phyloP scores from a whole-genome alignment of 192 early-diverging fungal species.

The Entophlyctis helioformis region DNA sequence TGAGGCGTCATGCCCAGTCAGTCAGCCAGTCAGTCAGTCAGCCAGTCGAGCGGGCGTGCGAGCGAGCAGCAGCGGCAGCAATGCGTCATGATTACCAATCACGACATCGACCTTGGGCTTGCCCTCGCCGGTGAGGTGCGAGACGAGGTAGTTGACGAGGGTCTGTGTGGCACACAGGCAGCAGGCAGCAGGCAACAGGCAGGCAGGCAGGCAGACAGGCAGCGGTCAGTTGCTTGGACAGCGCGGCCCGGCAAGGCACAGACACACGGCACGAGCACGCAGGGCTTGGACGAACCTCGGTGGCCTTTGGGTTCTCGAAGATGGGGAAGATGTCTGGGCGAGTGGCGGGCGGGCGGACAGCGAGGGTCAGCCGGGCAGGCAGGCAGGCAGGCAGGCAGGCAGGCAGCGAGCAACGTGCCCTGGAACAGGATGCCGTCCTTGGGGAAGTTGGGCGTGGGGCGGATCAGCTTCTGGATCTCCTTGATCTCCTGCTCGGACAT shows the following conservation, averaged over 20 bases:
- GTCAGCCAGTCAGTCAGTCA: too few relatives aligned
- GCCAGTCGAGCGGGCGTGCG: background rate
- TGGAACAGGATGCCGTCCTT: too few relatives aligned
- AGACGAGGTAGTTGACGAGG: slow-evolving; percentile 74
- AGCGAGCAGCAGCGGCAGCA: background rate
- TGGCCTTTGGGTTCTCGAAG: slow-evolving; percentile 88
- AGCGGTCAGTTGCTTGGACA: background rate
- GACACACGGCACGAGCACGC: background rate
- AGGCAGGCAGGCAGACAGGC: background rate
- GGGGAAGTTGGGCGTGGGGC: too few relatives aligned
- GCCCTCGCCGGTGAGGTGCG: slow-evolving; percentile 53
- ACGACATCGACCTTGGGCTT: slow-evolving; percentile 72
- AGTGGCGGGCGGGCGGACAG: too few relatives aligned
- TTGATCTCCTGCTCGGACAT: too few relatives aligned
- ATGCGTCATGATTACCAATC: slow-evolving; percentile 47
- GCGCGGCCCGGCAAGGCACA: background rate
- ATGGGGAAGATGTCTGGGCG: slow-evolving; percentile 78
- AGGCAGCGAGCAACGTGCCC: too few relatives aligned
- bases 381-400: too few relatives aligned
- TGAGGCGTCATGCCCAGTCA: too few relatives aligned
- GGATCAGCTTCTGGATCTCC: too few relatives aligned
- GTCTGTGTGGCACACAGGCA: slow-evolving; percentile 18
- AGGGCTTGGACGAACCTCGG: slow-evolving; percentile 38
- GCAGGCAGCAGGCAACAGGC: background rate
- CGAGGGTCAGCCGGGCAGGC: too few relatives aligned